Evolutionary conservation across 1,284 basidiomycete genomes (phyloP).

Genomic region (Cryptococcus sp.): DNA sequence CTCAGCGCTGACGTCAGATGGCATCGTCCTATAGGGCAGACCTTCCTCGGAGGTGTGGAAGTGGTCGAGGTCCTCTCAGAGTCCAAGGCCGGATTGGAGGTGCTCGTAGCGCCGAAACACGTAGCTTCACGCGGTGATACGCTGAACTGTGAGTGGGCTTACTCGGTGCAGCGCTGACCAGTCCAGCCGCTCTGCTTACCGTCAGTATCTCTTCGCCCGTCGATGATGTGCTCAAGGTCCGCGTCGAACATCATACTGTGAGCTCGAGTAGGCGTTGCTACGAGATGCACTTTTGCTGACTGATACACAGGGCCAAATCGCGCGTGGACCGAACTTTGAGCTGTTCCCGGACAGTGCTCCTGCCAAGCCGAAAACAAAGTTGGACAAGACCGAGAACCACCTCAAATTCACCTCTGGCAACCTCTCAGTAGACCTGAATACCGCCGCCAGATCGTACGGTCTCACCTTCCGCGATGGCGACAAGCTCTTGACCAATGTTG

Average conservation of each 20-base stretch:
- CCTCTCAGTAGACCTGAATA: constrained; percentile 38
- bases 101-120: constrained; percentile 66
- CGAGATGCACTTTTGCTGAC: neutral
- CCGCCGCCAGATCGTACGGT: constrained; percentile 41
- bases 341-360: constrained; percentile 65
- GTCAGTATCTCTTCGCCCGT: constrained; percentile 66
- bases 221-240: constrained; percentile 61
- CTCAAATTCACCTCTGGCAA: constrained; percentile 51
- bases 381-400: constrained; percentile 53
- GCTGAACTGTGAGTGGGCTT: constrained; percentile 55
- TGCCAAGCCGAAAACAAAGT: constrained; percentile 56
- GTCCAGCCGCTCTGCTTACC: constrained; percentile 60
- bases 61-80: constrained; percentile 43
- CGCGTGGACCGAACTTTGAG: constrained; percentile 60
- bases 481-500: constrained; percentile 49
- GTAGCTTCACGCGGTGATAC: constrained; percentile 70
- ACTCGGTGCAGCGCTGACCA: too few relatives aligned
- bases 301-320: constrained; percentile 49
- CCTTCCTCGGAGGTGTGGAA: constrained; percentile 65
- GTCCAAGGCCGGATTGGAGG: constrained; percentile 59
- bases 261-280: neutral
- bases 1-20: constrained; percentile 24
- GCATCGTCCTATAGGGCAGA: constrained; percentile 33
- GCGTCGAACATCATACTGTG: constrained; percentile 61
- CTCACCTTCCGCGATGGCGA: constrained; percentile 55